These are phyloP conservation scores for Pythium volutum DNA, from an alignment of 352 stramenopile species.

Conservation along the genomic window DNA sequence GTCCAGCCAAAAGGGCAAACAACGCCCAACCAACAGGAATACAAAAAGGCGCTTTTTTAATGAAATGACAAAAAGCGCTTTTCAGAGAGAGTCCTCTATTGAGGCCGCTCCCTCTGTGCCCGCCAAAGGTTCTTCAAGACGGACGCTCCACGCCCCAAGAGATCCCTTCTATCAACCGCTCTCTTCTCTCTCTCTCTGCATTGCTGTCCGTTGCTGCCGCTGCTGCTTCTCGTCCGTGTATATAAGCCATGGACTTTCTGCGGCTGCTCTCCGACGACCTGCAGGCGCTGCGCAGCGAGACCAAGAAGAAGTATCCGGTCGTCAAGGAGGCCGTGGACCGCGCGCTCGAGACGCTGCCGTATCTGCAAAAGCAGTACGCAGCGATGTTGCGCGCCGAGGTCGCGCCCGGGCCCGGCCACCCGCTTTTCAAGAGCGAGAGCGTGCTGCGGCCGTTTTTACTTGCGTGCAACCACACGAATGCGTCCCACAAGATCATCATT, in stretches of 20 bases:
- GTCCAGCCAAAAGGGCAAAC: conserved; percentile 11
- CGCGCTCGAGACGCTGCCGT: conserved; percentile 91
- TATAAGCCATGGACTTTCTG: conserved; percentile 93
- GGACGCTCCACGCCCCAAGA: background rate
- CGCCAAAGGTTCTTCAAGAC: conserved; percentile 10
- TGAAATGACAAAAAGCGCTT: conserved; percentile 15
- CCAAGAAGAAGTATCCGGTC: conserved; percentile 90
- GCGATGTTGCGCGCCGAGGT: conserved; percentile 70
- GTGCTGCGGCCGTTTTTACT: conserved; percentile 96
- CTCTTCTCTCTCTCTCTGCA: background rate
- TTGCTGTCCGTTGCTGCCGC: too few species aligned
- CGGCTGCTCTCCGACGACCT: conserved; percentile 88
- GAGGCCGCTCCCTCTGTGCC: background rate
- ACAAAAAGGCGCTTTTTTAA: conserved; percentile 21
- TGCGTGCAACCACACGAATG: conserved; percentile 96
- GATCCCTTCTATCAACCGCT: background rate
- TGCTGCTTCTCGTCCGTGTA: too few species aligned
- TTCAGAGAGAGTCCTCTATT: conserved; percentile 17
- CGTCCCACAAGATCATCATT: conserved; percentile 91
- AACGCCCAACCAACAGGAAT: conserved; percentile 17
- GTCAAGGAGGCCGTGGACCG: conserved; percentile 96
- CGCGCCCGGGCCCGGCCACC: conserved; percentile 86
- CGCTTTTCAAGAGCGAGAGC: conserved; percentile 93
- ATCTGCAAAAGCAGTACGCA: conserved; percentile 94
- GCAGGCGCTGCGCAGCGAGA: conserved; percentile 75